Evolutionary conservation across 139 green algal species (phyloP).

Genomic region (Dunaliella primolecta): DNA sequence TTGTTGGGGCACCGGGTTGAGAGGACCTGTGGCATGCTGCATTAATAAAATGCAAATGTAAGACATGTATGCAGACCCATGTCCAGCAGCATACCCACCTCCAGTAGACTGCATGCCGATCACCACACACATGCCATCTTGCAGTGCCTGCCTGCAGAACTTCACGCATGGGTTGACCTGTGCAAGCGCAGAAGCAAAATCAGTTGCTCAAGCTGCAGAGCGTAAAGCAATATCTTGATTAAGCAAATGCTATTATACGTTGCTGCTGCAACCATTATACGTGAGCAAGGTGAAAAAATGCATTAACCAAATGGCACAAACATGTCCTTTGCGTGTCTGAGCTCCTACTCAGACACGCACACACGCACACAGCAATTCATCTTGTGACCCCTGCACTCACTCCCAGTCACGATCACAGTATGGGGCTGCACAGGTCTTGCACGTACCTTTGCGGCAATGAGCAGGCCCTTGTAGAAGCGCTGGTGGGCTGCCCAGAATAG

Average conservation of each 20-base stretch:
- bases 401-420: background rate
- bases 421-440: background rate
- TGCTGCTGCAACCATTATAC: too few relatives aligned
- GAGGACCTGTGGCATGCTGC: too few relatives aligned
- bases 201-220: background rate
- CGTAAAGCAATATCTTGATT: too few relatives aligned
- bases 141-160: constrained; percentile 60
- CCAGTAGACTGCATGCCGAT: constrained; percentile 83
- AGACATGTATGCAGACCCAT: too few relatives aligned
- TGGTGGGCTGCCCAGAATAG: constrained; percentile 30
- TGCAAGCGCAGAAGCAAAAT: background rate
- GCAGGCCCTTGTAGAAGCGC: constrained; percentile 71
- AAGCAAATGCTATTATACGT: too few relatives aligned
- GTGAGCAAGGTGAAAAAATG: too few relatives aligned
- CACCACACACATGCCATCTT: constrained; percentile 65
- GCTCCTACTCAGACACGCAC: background rate
- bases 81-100: background rate
- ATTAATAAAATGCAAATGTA: too few relatives aligned
- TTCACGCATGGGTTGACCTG: constrained; percentile 63
- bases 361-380: background rate
- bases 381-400: background rate
- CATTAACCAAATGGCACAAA: too few relatives aligned
- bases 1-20: too few relatives aligned
- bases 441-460: constrained; percentile 78
- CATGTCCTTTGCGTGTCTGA: too few relatives aligned